Conservation (phyloP, 352 stramenopile species). For the Globisporangium carolinianum region DNA sequence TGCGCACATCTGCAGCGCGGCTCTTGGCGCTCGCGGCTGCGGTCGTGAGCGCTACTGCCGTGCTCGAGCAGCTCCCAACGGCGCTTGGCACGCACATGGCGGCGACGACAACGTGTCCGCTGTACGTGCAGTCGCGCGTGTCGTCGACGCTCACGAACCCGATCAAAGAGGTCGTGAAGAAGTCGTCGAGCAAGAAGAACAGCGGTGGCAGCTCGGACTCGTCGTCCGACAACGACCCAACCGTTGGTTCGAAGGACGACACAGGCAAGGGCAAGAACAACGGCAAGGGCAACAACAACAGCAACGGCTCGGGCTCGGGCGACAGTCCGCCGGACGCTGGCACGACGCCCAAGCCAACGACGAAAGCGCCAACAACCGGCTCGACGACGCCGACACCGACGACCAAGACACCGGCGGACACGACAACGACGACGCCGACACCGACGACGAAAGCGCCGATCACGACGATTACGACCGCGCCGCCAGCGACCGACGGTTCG, state of each 20-base stretch:
- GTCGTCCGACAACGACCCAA: conserved; percentile 11
- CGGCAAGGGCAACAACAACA: conserved; percentile 1
- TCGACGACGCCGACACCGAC: conserved; percentile 3
- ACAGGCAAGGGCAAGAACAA: conserved; percentile 7
- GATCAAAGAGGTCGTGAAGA: conserved; percentile 35
- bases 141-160: conserved; percentile 55
- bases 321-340: not conserved
- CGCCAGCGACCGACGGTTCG: conserved; percentile 3
- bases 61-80: conserved; percentile 14
- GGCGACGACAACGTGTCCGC: conserved; percentile 41
- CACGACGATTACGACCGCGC: too few relatives aligned
- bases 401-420: conserved; percentile 1
- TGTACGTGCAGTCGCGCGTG: conserved; percentile 49
- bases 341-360: conserved; percentile 8
- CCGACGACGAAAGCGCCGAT: not conserved
- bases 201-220: conserved; percentile 19
- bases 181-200: conserved; percentile 12
- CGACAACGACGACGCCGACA: not conserved
- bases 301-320: conserved; percentile 3
- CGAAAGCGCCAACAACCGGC: not conserved
- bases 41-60: conserved; percentile 9
- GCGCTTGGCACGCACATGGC: conserved; percentile 12
- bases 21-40: conserved; percentile 20
- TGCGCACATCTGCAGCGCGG: conserved; percentile 5
- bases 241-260: conserved; percentile 9